phyloP scores from a whole-genome alignment of 1,284 basidiomycete genomes.

The Phylloporus sp. region DNA sequence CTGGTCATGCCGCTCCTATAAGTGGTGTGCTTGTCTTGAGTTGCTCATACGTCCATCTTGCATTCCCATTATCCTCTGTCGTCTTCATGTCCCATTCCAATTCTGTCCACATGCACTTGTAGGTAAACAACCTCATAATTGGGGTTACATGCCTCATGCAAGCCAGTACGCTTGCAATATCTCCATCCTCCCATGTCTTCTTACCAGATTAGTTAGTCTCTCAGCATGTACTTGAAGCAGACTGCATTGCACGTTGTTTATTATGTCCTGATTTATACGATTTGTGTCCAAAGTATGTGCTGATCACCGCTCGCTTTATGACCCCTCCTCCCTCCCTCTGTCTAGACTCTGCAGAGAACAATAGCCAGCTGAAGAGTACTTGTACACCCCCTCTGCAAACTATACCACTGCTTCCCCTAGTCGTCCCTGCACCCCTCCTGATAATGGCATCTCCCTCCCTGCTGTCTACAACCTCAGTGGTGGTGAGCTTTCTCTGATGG shows the following conservation, averaged over 20 bases:
- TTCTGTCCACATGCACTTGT: constrained; percentile 62
- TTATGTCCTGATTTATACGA: constrained; percentile 42
- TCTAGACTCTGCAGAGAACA: constrained; percentile 32
- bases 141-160: constrained; percentile 76
- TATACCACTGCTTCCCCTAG: constrained; percentile 63
- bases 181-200: constrained; percentile 15
- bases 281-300: constrained; percentile 35
- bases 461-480: constrained; percentile 72
- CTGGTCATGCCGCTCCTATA: constrained; percentile 45
- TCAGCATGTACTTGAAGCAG: constrained; percentile 32
- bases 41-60: constrained; percentile 52
- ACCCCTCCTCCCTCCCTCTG: constrained; percentile 16
- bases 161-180: constrained; percentile 75
- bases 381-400: constrained; percentile 61
- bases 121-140: constrained; percentile 78
- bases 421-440: constrained; percentile 73
- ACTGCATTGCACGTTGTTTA: constrained; percentile 42
- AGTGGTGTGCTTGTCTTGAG: constrained; percentile 62
- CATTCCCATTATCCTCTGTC: constrained; percentile 52
- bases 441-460: constrained; percentile 73
- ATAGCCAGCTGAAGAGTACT: constrained; percentile 63
- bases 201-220: constrained; percentile 31
- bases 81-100: constrained; percentile 53
- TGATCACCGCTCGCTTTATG: constrained; percentile 45
- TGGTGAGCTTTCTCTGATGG: constrained; percentile 77